These are phyloP conservation scores for Diplodia intermedia DNA, from an alignment of 2,329 filamentous ascomycete genomes.

Conservation along the genomic window DNA sequence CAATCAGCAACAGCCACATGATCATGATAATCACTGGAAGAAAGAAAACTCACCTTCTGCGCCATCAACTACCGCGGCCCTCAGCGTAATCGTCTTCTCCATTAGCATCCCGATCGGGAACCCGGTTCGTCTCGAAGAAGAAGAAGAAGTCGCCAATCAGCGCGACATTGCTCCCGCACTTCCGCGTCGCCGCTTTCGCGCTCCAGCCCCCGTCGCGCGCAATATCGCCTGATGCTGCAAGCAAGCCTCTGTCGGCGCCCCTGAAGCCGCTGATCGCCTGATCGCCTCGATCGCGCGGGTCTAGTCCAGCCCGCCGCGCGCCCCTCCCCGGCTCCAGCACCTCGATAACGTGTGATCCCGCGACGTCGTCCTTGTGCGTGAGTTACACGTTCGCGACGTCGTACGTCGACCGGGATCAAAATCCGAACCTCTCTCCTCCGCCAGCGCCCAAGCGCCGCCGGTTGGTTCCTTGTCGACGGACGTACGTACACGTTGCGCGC, in stretches of 20 bases:
- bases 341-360: background rate
- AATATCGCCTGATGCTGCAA: background rate
- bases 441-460: too few species aligned
- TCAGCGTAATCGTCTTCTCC: constrained; percentile 34
- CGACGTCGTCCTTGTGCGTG: background rate
- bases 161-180: constrained; percentile 33
- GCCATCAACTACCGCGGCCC: constrained; percentile 32
- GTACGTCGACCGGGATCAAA: too few species aligned
- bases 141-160: constrained; percentile 33
- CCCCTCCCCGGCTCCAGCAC: background rate
- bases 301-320: background rate
- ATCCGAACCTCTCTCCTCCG: too few species aligned
- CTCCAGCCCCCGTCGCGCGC: constrained; percentile 7
- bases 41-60: constrained; percentile 25
- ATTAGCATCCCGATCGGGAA: constrained; percentile 33
- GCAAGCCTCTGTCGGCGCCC: background rate
- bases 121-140: constrained; percentile 32
- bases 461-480: too few species aligned
- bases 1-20: background rate
- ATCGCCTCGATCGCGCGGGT: background rate
- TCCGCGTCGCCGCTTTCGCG: constrained; percentile 30
- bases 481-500: too few species aligned
- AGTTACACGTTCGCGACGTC: too few species aligned
- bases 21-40: background rate
- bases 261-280: background rate